Conservation (phyloP, 2,329 filamentous ascomycete genomes). For the Teratosphaeria viscida region DNA sequence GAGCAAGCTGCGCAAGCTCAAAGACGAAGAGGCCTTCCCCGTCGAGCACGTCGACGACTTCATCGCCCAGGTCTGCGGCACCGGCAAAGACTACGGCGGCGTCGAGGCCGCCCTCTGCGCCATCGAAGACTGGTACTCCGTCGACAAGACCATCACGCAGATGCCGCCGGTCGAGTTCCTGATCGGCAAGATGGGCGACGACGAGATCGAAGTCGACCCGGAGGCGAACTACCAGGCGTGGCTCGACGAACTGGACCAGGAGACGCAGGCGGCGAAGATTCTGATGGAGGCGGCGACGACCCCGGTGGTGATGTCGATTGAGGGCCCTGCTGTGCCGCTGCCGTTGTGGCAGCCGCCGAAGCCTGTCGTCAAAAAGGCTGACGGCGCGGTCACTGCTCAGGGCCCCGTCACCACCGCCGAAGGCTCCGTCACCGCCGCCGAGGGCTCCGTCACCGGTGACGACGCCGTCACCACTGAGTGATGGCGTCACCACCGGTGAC, state of each 20-base stretch:
- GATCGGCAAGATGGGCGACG: conserved; percentile 9
- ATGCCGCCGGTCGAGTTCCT: conserved; percentile 25
- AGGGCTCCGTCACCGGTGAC: neutral
- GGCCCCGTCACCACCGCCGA: neutral
- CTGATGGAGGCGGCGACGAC: neutral
- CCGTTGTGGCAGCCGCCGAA: neutral
- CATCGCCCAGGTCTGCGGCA: conserved; percentile 9
- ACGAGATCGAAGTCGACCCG: conserved; percentile 14
- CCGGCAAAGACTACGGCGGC: conserved; percentile 10
- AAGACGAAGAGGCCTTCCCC: conserved; percentile 10
- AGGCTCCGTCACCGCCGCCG: neutral
- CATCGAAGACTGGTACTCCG: conserved; percentile 11
- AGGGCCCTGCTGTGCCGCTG: neutral
- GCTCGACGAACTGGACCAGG: conserved; percentile 1
- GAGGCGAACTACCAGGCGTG: conserved; percentile 17
- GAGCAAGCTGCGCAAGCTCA: conserved; percentile 1
- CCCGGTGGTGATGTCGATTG: neutral
- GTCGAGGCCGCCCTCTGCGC: conserved; percentile 15
- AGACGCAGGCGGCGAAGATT: neutral
- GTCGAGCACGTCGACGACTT: conserved; percentile 14
- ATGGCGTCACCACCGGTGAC: too few species aligned
- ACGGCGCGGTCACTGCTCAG: neutral
- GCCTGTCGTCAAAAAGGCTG: neutral
- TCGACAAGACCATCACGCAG: conserved; percentile 7
- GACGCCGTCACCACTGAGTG: too few species aligned